phyloP scores from a whole-genome alignment of 2,329 filamentous ascomycete species.

The Calonectria honghensis region DNA sequence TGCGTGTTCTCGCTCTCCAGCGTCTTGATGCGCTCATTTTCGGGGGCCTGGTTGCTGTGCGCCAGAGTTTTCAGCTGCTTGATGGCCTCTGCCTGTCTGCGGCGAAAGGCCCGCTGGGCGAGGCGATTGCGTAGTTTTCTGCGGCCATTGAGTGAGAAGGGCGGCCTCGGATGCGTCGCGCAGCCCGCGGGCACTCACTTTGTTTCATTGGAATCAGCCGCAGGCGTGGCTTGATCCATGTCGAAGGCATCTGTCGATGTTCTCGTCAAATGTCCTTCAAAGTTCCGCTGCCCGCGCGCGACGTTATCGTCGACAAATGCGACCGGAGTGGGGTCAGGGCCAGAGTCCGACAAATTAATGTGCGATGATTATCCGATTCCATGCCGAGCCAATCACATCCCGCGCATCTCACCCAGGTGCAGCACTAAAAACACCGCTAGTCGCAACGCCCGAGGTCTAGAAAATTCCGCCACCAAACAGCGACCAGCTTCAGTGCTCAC shows the following conservation, averaged over 20 bases:
- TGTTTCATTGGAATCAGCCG: conserved; percentile 17
- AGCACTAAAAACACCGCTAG: not conserved
- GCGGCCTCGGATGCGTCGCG: not conserved
- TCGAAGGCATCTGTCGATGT: conserved; percentile 13
- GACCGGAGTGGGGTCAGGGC: conserved; percentile 6
- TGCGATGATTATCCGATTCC: conserved; percentile 21
- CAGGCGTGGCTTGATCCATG: conserved; percentile 18
- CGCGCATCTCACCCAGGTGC: not conserved
- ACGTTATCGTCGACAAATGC: conserved; percentile 13
- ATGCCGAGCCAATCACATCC: not conserved
- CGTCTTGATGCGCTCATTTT: conserved; percentile 52
- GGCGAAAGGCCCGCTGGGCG: conserved; percentile 57
- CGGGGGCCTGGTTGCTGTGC: conserved; percentile 49
- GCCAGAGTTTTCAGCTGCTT: conserved; percentile 52
- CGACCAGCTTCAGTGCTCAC: not conserved
- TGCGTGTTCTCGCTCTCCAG: conserved; percentile 54
- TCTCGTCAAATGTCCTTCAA: not conserved
- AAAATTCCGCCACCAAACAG: not conserved
- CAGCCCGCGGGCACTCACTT: not conserved
- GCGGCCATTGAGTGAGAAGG: not conserved
- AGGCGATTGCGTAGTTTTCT: conserved; percentile 59
- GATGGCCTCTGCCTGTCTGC: conserved; percentile 55
- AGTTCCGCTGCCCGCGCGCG: conserved; percentile 2
- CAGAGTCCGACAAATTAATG: not conserved
- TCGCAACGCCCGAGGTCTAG: conserved; percentile 11